Evolutionary conservation across 352 stramenopile genomes (phyloP), one percentile per base, ranked within the genome.

Genomic region (Halophytophthora polymorphica): DNA sequence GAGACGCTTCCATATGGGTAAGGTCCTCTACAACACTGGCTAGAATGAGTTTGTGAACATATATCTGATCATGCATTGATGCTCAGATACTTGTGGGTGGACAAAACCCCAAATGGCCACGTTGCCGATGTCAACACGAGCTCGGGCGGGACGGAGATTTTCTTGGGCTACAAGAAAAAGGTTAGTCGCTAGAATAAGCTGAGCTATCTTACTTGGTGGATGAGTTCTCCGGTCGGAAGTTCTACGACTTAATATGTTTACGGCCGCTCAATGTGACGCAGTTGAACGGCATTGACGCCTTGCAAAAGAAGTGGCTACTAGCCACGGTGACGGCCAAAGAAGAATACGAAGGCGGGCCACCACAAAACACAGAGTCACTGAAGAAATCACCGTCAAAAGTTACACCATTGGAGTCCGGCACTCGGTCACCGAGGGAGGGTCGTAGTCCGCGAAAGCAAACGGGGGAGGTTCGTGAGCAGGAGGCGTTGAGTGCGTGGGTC

Each of bases 1-100:
- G 84, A 93, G 34, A 89, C 75, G 19, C 59, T 89, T 23, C 83
- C 82, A 5, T 95, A 92, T 38, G 79, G 82, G 78, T 95, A 70
- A 46, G 51, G 7, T 12, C 5, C 10, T 3, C 14, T 25, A 37
- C 12, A 13, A 5, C 2, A 12, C 10, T 28, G 48, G 31, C 2
- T 23, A 43, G 23, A 31, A 40, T 19, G 13, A 8, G 0, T 35
- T 48, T 42, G 7, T 23, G 1, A 4, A 54, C 8, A 17, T n/a
- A 3, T 21, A 31, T 10, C 50, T 68, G 37, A 68, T 38, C 44
- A 3, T 2, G 1, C 5, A 38, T 21, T 21, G 35, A 34, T 51
- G 6, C 39, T 14, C 50, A 93, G 83, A 0, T 92, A 84, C 46
- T 73, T 87, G 52, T 90, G 86, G 34, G 64, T 95, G 4, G 83